A percentile compares a stretch with the other conserved stretches of the same genome.
Evolutionary conservation across 768 basidiomycete genomes (phyloP).

Genomic region (Phlebiopsis gigantea): DNA sequence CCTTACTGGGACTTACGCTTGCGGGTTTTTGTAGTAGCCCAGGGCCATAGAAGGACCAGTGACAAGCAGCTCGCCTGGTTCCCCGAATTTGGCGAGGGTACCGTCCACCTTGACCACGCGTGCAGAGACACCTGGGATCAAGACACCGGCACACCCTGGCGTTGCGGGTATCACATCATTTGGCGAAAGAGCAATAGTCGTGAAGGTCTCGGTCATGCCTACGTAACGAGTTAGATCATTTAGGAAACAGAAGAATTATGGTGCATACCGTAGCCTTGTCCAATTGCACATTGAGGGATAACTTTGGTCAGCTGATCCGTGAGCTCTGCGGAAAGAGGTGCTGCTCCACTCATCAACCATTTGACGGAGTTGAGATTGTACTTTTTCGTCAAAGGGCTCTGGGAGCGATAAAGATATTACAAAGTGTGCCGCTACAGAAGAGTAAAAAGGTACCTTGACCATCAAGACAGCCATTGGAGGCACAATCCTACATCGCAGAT

Average conservation of each 20-base stretch:
- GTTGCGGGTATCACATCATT: slow-evolving; percentile 42
- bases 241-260: neutral
- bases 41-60: slow-evolving; percentile 35
- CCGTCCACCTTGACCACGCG: slow-evolving; percentile 57
- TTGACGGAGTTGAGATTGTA: slow-evolving; percentile 27
- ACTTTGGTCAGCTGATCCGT: slow-evolving; percentile 39
- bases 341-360: slow-evolving; percentile 27
- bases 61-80: slow-evolving; percentile 56
- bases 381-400: slow-evolving; percentile 27
- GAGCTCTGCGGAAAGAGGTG: slow-evolving; percentile 30
- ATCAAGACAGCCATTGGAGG: slow-evolving; percentile 29
- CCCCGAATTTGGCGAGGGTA: slow-evolving; percentile 44
- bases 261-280: slow-evolving; percentile 50
- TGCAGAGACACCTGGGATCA: slow-evolving; percentile 50
- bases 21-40: slow-evolving; percentile 47
- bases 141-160: slow-evolving; percentile 44
- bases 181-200: slow-evolving; percentile 45
- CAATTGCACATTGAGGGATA: slow-evolving; percentile 48
- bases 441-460: slow-evolving; percentile 22
- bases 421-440: neutral
- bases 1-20: slow-evolving; percentile 43
- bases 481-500: slow-evolving; percentile 26
- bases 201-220: slow-evolving; percentile 68
- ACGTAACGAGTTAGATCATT: neutral
- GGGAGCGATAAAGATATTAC: neutral